Base-by-base conservation (phyloP, 2,329 filamentous ascomycete species). In the Myriosclerotinia duriaeana region DNA sequence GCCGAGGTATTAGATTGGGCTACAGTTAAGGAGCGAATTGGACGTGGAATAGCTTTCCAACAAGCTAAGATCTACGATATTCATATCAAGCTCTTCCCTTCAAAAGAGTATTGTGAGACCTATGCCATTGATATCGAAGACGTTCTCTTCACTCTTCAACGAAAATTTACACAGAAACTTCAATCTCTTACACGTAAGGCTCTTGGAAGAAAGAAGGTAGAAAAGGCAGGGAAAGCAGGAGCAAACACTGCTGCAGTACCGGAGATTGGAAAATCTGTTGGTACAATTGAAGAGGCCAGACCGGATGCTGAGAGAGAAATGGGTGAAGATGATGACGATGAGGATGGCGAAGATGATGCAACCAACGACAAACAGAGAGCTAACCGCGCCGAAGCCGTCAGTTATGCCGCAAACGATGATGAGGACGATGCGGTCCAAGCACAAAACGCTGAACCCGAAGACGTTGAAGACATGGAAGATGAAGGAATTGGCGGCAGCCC, bases 331-430 rank as follows among this genome's bases (percentile, higher is more conserved):
- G 86, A 87, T n/a, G 89, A 87, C 38, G 72, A 74, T 38, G 72
- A 72, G 8, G 68, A 73, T 50, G 92, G 88, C 54, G 93, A 95
- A 64, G 88, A 87, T 66, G 91, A 96, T 75, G 92, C 86, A 60
- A 93, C 87, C 5, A 87, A 84, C 69, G 87, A 86, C 72, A 96
- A 92, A 79, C 84, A 88, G 74, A 87, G 85, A 73, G 86, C 87
- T 55, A 95, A 96, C 76, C 88, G 91, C 52, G 82, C 85, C 63
- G 91, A 97, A 78, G 91, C 89, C 40, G 88, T 94, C 2, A 95
- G 92, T 17, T 98, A 97, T 72, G 94, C 92, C 50, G 91, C 89
- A 44, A 96, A 96, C 56, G 95, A 98, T 75, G 93, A 97, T 6
- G 94, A 94, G 5, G 95, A 98, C 74, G 86, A 92, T 71, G 88